phyloP scores from a whole-genome alignment of 257 asterid species.

The Lantana camara region DNA sequence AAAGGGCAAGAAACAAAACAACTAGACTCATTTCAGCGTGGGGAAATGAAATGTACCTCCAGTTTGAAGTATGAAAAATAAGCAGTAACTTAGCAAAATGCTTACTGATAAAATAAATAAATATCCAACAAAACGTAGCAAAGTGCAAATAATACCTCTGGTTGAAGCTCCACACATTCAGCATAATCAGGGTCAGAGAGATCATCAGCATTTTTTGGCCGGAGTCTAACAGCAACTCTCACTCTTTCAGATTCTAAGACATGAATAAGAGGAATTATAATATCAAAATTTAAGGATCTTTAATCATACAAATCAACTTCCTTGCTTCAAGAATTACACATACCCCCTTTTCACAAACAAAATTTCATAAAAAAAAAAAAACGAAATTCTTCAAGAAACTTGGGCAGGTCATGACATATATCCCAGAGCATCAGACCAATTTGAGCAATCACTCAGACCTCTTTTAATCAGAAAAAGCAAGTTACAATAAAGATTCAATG shows the following conservation, averaged over 20 bases:
- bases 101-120: no score
- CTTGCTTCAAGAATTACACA: no score
- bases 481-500: not conserved
- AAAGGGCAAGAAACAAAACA: slow-evolving; percentile 1
- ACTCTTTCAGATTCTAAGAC: slow-evolving; percentile 80
- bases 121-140: not conserved
- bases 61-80: slow-evolving; percentile 6
- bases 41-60: not conserved
- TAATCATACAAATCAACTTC: no score
- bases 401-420: no score
- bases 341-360: no score
- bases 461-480: not conserved
- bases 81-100: not conserved
- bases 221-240: slow-evolving; percentile 88
- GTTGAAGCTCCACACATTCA: slow-evolving; percentile 83
- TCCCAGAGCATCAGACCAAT: no score
- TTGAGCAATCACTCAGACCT: slow-evolving; percentile 10
- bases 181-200: slow-evolving; percentile 72
- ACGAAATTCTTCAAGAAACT: no score
- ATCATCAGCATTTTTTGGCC: slow-evolving; percentile 79
- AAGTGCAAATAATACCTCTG: slow-evolving; percentile 62
- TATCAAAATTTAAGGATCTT: not conserved
- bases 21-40: not conserved
- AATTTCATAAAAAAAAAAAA: no score
- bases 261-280: slow-evolving; percentile 11